Evolutionary conservation across 78 protist genomes (phyloP).

Genomic region (Dictyostelium citrinum): DNA sequence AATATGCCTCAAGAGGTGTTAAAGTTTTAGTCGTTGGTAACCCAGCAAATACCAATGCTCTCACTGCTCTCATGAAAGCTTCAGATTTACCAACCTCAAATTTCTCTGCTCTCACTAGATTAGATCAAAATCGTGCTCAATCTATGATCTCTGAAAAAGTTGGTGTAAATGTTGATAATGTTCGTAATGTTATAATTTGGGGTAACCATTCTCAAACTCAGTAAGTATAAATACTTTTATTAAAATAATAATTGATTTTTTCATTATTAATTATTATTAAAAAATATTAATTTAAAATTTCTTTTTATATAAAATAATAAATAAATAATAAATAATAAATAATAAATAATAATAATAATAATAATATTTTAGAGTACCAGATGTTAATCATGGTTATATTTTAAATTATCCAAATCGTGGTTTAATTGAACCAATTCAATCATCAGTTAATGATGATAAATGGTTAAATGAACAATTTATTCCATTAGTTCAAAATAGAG

Average conservation of each 20-base stretch:
- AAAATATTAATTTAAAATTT: too few species aligned
- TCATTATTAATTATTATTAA: too few species aligned
- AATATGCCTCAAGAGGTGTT: conserved; percentile 81
- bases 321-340: too few species aligned
- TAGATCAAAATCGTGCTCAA: conserved; percentile 95
- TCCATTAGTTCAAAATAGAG: conserved; percentile 92
- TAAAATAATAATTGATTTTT: too few species aligned
- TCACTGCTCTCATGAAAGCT: conserved; percentile 81
- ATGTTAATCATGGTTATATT: conserved; percentile 70
- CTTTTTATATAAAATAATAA: too few species aligned
- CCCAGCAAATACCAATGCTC: conserved; percentile 98
- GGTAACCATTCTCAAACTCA: conserved; percentile 96
- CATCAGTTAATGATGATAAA: conserved; percentile 68
- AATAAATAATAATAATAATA: too few species aligned
- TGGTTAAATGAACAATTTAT: conserved; percentile 84
- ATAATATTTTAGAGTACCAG: too few species aligned
- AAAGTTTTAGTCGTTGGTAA: conserved; percentile 96
- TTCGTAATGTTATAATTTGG: conserved; percentile 90
- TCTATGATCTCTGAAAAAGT: conserved; percentile 70
- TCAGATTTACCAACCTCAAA: conserved; percentile 88
- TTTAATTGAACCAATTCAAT: conserved; percentile 33
- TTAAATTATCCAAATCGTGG: conserved; percentile 38
- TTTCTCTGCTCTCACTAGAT: conserved; percentile 94
- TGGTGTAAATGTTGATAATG: conserved; percentile 61
- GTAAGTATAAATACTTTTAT: background rate